Evolutionary conservation across 352 stramenopile genomes (phyloP).

Genomic region (Phytophthora kernoviae): DNA sequence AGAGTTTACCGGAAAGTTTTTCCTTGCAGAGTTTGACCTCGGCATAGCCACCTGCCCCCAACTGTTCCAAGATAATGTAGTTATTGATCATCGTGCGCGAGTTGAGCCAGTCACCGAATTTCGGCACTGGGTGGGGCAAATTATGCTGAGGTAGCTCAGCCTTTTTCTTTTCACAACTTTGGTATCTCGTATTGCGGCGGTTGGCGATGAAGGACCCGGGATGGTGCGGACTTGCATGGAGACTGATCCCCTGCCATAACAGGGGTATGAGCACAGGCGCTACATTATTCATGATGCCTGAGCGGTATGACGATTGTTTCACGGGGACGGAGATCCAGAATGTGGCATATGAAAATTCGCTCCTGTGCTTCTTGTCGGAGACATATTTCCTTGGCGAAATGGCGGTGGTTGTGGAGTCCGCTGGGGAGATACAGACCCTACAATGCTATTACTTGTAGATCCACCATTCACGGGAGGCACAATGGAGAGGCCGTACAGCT

Average conservation of each 20-base stretch:
- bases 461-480: slow-evolving; percentile 9
- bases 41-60: slow-evolving; percentile 89
- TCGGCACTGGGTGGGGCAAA: slow-evolving; percentile 73
- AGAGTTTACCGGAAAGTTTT: slow-evolving; percentile 73
- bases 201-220: slow-evolving; percentile 11
- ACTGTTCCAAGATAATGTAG: slow-evolving; percentile 90
- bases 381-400: slow-evolving; percentile 40
- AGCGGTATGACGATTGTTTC: slow-evolving; percentile 58
- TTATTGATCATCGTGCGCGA: slow-evolving; percentile 93
- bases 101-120: slow-evolving; percentile 87
- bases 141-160: slow-evolving; percentile 77
- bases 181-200: slow-evolving; percentile 62
- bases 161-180: slow-evolving; percentile 87
- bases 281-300: slow-evolving; percentile 49
- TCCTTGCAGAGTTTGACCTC: slow-evolving; percentile 92
- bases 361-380: slow-evolving; percentile 44
- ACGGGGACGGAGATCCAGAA: slow-evolving; percentile 27
- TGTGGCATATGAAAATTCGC: slow-evolving; percentile 10
- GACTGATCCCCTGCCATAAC: slow-evolving; percentile 18
- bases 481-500: slow-evolving; percentile 26
- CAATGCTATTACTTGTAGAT: slow-evolving; percentile 3
- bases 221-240: slow-evolving; percentile 15
- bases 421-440: slow-evolving; percentile 13
- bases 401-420: slow-evolving; percentile 33
- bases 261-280: slow-evolving; percentile 47